Conservation (phyloP, 2,329 filamentous ascomycete species). For the Colletotrichum brevisporum region DNA sequence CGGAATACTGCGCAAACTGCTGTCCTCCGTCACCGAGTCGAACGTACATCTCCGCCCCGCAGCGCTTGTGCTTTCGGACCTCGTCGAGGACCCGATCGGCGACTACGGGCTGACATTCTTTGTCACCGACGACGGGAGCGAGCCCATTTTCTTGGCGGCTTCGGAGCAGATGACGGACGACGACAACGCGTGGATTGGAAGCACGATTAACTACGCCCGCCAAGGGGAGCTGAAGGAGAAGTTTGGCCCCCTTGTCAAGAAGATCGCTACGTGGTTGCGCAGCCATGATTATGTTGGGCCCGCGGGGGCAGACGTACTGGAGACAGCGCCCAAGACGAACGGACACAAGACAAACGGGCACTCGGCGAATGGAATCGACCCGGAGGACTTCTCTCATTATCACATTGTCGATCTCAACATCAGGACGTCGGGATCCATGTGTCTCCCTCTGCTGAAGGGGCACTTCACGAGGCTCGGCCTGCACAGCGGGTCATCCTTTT, state of each 20-base stretch:
- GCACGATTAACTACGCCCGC: slow-evolving; percentile 50
- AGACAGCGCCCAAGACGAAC: slow-evolving; percentile 41
- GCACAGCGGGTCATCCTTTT: slow-evolving; percentile 48
- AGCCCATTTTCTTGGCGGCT: slow-evolving; percentile 49
- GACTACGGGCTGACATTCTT: slow-evolving; percentile 54
- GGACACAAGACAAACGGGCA: slow-evolving; percentile 24
- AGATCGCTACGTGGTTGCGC: slow-evolving; percentile 47
- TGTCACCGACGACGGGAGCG: slow-evolving; percentile 45
- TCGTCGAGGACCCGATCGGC: slow-evolving; percentile 48
- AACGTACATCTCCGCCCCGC: slow-evolving; percentile 52
- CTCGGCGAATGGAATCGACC: background rate
- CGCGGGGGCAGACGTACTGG: slow-evolving; percentile 51
- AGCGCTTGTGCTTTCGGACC: slow-evolving; percentile 49
- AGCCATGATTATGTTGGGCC: slow-evolving; percentile 51
- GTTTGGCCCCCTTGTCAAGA: slow-evolving; percentile 44
- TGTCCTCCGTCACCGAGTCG: slow-evolving; percentile 47
- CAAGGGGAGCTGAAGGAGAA: slow-evolving; percentile 48
- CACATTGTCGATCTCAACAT: slow-evolving; percentile 53
- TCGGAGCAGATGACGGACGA: slow-evolving; percentile 53
- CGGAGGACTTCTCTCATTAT: slow-evolving; percentile 36
- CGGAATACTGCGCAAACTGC: slow-evolving; percentile 48
- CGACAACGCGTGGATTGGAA: slow-evolving; percentile 51
- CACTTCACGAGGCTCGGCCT: slow-evolving; percentile 48
- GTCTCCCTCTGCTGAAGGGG: slow-evolving; percentile 47
- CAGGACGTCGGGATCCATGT: slow-evolving; percentile 50